A percentile compares a stretch with the other conserved stretches of the same genome.
These are phyloP conservation scores for Metschnikowia cubensis DNA, from an alignment of 805 yeast species.

Conservation along the genomic window DNA sequence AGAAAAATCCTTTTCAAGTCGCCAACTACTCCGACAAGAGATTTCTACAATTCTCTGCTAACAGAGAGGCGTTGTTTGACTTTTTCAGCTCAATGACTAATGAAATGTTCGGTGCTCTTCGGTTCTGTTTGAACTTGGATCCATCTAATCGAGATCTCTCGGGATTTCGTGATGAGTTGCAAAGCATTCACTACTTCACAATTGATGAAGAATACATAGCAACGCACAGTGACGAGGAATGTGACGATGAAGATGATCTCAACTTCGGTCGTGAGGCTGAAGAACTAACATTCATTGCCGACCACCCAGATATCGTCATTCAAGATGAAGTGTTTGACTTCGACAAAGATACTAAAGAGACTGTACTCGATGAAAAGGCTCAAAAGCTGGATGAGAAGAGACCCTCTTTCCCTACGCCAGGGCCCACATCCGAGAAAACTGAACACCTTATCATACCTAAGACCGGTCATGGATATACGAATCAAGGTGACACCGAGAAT, in stretches of 20 bases:
- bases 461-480: not conserved
- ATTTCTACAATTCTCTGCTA: conserved; percentile 79
- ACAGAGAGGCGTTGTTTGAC: conserved; percentile 87
- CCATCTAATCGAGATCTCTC: conserved; percentile 76
- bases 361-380: not conserved
- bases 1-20: conserved; percentile 78
- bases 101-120: conserved; percentile 80
- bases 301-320: conserved; percentile 4
- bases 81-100: conserved; percentile 85
- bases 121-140: conserved; percentile 75
- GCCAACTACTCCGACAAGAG: conserved; percentile 79
- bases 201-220: conserved; percentile 63
- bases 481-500: not conserved
- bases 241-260: conserved; percentile 22
- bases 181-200: conserved; percentile 63
- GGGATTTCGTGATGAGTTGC: conserved; percentile 57
- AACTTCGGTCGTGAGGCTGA: conserved; percentile 26
- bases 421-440: not conserved
- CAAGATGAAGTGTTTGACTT: conserved; percentile 11
- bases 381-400: not conserved
- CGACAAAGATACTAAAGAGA: conserved; percentile 4
- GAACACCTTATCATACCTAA: not conserved
- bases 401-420: not conserved
- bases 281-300: conserved; percentile 7
- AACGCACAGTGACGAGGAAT: conserved; percentile 46